Conservation (phyloP, 371 early-diverging fungal species). For the Capillidium rhysosporum region DNA sequence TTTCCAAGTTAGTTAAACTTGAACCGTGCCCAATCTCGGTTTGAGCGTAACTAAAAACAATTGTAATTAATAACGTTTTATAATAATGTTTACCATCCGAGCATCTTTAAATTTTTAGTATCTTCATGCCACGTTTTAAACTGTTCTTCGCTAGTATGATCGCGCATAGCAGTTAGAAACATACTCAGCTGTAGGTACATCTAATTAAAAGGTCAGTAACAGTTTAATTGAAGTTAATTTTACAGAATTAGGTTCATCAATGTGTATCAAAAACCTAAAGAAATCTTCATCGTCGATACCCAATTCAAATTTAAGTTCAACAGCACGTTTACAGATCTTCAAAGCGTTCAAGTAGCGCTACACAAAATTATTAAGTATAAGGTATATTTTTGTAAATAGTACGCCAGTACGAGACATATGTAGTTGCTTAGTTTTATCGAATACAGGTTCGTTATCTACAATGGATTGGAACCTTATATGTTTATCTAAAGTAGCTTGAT, state of each 20-base stretch:
- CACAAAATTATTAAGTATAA: not conserved
- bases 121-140: constrained; percentile 26
- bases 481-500: too few species aligned
- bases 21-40: constrained; percentile 20
- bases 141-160: constrained; percentile 38
- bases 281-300: not conserved
- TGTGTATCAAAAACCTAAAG: not conserved
- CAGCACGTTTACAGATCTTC: not conserved
- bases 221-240: not conserved
- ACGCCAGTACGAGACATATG: not conserved
- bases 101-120: constrained; percentile 28
- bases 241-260: not conserved
- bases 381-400: not conserved
- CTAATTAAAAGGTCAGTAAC: not conserved
- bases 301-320: not conserved
- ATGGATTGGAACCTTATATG: too few species aligned
- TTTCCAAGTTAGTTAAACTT: too few species aligned
- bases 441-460: not conserved
- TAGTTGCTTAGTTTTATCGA: not conserved
- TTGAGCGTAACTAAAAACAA: constrained; percentile 14
- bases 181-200: constrained; percentile 10
- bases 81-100: constrained; percentile 23
- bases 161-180: constrained; percentile 35
- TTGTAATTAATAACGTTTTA: not conserved
- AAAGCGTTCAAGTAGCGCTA: not conserved